A percentile compares a stretch with the other conserved stretches of the same genome.
Conservation (phyloP, 1,284 basidiomycete species). For the Mycosarcoma mackinlayi region DNA sequence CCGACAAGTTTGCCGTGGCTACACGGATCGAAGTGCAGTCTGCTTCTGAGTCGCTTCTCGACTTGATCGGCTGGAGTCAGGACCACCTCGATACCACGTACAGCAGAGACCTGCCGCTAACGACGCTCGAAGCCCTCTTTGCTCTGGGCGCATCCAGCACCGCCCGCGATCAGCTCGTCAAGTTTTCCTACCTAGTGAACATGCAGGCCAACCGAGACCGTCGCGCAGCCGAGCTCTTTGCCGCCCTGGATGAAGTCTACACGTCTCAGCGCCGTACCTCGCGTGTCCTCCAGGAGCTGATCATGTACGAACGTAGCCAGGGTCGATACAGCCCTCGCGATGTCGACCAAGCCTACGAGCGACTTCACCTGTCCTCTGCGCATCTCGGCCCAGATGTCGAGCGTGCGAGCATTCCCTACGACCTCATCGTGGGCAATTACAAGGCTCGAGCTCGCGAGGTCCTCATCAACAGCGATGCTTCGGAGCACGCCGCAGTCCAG, state of each 20-base stretch:
- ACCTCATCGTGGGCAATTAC: conserved; percentile 43
- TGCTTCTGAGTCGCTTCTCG: conserved; percentile 24
- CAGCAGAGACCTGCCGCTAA: conserved; percentile 2
- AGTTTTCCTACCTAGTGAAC: conserved; percentile 46
- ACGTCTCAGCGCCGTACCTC: conserved; percentile 32
- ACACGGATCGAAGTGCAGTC: conserved; percentile 9
- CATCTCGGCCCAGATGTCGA: conserved; percentile 34
- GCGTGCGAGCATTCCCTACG: conserved; percentile 31
- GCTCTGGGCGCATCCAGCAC: conserved; percentile 30
- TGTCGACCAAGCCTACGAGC: conserved; percentile 43
- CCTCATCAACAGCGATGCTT: conserved; percentile 29
- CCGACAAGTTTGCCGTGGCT: conserved; percentile 9
- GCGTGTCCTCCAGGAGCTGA: conserved; percentile 37
- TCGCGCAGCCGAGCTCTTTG: conserved; percentile 25
- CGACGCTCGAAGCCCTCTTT: conserved; percentile 28
- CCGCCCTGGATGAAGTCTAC: conserved; percentile 30
- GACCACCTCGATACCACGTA: conserved; percentile 31
- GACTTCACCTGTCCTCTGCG: conserved; percentile 23
- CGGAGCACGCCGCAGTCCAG: conserved; percentile 39
- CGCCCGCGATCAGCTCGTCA: conserved; percentile 44
- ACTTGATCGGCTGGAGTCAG: conserved; percentile 23
- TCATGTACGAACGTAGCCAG: conserved; percentile 39
- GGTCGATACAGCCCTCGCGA: conserved; percentile 31
- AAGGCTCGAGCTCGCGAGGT: conserved; percentile 36
- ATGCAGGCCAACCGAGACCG: conserved; percentile 18